These are phyloP conservation scores for Withania somnifera DNA, from an alignment of 305 asterid genomes.

Conservation along the genomic window DNA sequence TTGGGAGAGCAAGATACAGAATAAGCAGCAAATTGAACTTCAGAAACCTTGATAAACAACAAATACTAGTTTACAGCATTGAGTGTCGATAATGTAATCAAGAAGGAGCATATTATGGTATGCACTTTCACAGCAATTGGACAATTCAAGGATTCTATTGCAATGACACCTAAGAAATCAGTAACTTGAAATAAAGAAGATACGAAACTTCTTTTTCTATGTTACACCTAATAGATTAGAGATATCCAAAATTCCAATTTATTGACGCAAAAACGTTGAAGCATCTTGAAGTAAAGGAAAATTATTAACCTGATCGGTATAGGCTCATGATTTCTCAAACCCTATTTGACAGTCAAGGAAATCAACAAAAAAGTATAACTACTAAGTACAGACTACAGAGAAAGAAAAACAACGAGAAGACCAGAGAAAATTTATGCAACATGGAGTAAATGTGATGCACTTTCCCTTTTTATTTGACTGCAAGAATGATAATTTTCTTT, in stretches of 20 bases:
- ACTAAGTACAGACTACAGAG: neutral
- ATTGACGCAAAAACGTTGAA: neutral
- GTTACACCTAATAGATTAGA: neutral
- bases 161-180: neutral
- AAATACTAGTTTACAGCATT: neutral
- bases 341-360: neutral
- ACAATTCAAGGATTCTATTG: neutral
- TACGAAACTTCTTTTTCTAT: neutral
- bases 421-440: neutral
- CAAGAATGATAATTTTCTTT: neutral
- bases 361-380: neutral
- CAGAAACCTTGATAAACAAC: neutral
- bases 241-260: neutral
- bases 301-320: neutral
- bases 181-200: neutral
- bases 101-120: neutral
- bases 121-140: neutral
- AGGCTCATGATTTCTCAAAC: neutral
- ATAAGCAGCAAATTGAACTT: neutral
- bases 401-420: neutral
- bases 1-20: neutral
- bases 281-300: neutral
- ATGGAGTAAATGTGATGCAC: neutral
- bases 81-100: neutral
- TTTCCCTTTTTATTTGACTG: neutral